Base-by-base conservation (phyloP, 768 basidiomycete genomes). In the Hygrocybe coccinea region DNA sequence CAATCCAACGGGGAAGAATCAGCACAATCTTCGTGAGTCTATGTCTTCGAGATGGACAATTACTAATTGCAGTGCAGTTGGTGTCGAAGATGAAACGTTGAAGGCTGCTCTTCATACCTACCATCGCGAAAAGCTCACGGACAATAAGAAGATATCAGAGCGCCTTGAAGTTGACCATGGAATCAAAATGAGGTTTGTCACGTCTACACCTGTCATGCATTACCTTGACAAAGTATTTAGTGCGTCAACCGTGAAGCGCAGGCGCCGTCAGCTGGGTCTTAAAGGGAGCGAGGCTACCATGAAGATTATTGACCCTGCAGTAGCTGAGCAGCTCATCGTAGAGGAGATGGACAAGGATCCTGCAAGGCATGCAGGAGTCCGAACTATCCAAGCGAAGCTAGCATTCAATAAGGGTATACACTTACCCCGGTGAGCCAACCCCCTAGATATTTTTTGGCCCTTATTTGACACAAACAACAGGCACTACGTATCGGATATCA, bases 291-390 rank as follows among this genome's bases (percentile, higher is more conserved):
- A 65, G 12, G 53, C 56, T 3, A 72, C 70, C 12, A 73, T 67
- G 2, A 55, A 49, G n/a, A 54, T 60, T 9, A 61, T 73, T 11
- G 59, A 62, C 9, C 66, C 69, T n/a, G 59, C 47, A 2, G 61
- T 60, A 3, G 73, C 71, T 51, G 56, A 65, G 5, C 69, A 72
- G 38, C 64, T 74, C n/a, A 62, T 75, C 15, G 41, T 69, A 5
- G 67, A 69, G 35, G 67, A 73, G 59, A 66, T 75, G 67, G 62
- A 59, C 11, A 68, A 68, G 48, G 73, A 74, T 52, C 64, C 67
- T 0, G 59, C 53, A 25, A 64, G 65, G 25, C 65, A 59, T 37
- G 59, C 60, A 1, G 73, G 73, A 10, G 60, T 66, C 7, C 44
- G 56, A 14, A 62, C 61, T 34, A 59, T 72, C 19, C 69, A 70